phyloP scores from a whole-genome alignment of 768 basidiomycete species.

The Macrolepiota albuminosa region DNA sequence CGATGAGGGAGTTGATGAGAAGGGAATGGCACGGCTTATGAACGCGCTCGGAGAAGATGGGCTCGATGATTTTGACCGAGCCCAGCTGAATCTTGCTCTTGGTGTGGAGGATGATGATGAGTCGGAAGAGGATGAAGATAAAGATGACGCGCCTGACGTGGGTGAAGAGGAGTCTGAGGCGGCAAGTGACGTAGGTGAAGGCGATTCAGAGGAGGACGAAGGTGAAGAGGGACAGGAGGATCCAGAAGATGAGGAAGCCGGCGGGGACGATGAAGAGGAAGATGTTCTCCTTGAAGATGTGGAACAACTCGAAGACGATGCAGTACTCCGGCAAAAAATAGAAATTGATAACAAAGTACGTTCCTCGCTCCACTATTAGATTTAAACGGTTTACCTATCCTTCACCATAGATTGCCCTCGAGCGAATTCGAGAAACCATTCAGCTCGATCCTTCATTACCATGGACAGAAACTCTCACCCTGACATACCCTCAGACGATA shows the following conservation, averaged over 20 bases:
- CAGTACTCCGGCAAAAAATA: constrained; percentile 75
- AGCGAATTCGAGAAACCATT: constrained; percentile 75
- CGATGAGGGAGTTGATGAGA: constrained; percentile 48
- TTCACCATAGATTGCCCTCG: constrained; percentile 57
- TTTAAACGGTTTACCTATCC: not conserved
- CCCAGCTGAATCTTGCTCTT: constrained; percentile 42
- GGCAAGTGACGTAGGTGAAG: constrained; percentile 29
- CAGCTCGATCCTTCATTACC: constrained; percentile 68
- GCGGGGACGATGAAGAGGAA: constrained; percentile 33
- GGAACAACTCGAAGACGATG: constrained; percentile 75
- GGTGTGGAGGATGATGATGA: constrained; percentile 21
- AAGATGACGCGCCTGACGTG: constrained; percentile 24
- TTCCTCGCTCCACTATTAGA: constrained; percentile 6
- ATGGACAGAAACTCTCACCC: constrained; percentile 79
- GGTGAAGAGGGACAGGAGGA: constrained; percentile 51
- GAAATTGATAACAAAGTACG: constrained; percentile 78
- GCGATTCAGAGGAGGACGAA: constrained; percentile 35
- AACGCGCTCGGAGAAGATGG: constrained; percentile 60
- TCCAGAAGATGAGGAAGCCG: constrained; percentile 52
- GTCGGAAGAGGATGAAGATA: constrained; percentile 18
- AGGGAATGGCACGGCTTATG: constrained; percentile 54
- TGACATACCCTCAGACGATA: constrained; percentile 70
- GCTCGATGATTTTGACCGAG: constrained; percentile 59
- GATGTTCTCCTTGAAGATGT: constrained; percentile 65
- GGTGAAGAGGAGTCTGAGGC: constrained; percentile 29